Evolutionary conservation across 208 protist genomes (phyloP), one percentile per base, ranked within the genome.

Genomic region (Wallacemonas sp.): DNA sequence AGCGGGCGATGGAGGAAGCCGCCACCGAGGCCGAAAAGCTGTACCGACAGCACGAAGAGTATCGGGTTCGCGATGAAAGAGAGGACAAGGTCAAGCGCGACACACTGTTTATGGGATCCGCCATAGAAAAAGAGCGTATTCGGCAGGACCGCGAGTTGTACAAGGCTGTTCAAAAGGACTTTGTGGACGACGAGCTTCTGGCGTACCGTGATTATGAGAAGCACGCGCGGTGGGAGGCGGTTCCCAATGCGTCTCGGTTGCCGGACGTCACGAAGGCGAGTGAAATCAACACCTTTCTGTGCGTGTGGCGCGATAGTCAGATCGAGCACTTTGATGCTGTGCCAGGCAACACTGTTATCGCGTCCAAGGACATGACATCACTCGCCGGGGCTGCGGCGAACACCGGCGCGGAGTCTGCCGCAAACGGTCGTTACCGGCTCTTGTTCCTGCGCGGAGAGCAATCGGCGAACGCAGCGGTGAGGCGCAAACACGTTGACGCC

Each of bases 281-380:
- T 26, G 87, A 93, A n/a, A 91, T 97, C 62, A 97, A 95, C 71
- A 83, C 87, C 0, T 97, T 96, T 57, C 79, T 97, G 24, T 77
- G 69, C 33, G 85, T 85, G 13, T 97, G 92, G 92, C 70, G 74
- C n/a, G 79, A 84, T 22, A 34, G 58, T 15, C 66, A 88, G 6
- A 55, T 83, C 48, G 62, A 70, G 4, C 63, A 73, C 53, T 53
- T 66, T 52, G 68, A 78, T 27, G 36, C 3, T 1, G 64, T 69
- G 17, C 55, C 36, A 1, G 68, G 70, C 8, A 38, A 78, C 9
- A 87, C 80, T 1, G 61, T 91, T 1, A 63, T 84, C 24, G 50
- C 58, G 12, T 66, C 68, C 4, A 44, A 26, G 1, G 63, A 39
- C 10, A n/a, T 1, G 61, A 89, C 1, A 63, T 84, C 24, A 46